phyloP scores from a whole-genome alignment of 1,139 yeast genomes.

The Blastobotrys illinoisensis region DNA sequence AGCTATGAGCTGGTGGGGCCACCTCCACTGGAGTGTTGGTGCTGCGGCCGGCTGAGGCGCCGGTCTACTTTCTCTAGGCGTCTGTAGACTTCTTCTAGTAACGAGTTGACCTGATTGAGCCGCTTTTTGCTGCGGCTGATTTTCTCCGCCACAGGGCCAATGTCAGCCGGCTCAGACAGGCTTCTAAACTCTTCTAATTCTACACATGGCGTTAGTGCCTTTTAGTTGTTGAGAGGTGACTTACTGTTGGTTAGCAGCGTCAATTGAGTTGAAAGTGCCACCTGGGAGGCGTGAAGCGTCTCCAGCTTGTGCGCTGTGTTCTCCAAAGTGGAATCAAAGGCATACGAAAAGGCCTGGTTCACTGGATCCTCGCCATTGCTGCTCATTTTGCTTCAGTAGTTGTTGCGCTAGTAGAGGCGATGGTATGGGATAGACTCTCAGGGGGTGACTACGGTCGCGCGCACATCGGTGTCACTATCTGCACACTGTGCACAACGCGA shows the following conservation, averaged over 20 bases:
- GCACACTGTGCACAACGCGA: too few relatives aligned
- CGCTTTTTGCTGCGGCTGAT: constrained; percentile 20
- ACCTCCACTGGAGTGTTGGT: neutral
- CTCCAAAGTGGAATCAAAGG: constrained; percentile 26
- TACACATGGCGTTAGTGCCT: too few relatives aligned
- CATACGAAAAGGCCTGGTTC: constrained; percentile 19
- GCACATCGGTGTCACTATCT: too few relatives aligned
- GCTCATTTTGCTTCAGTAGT: constrained; percentile 2
- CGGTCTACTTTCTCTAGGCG: constrained; percentile 18
- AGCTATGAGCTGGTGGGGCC: neutral
- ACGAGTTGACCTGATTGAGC: constrained; percentile 17
- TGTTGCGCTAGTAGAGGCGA: neutral
- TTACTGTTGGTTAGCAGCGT: constrained; percentile 21
- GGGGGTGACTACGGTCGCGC: too few relatives aligned
- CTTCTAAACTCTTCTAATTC: constrained; percentile 20
- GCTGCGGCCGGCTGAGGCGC: neutral
- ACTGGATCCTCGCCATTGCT: constrained; percentile 15
- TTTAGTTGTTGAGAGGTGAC: too few relatives aligned
- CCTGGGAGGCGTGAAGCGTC: constrained; percentile 27
- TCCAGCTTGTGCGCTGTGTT: constrained; percentile 24
- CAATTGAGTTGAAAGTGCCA: constrained; percentile 23
- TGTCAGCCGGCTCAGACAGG: constrained; percentile 20
- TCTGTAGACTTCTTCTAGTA: constrained; percentile 19
- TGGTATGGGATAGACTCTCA: neutral
- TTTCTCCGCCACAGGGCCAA: constrained; percentile 17